Evolutionary conservation across 768 basidiomycete species (phyloP).

Genomic region (Leucosporidium scottii): DNA sequence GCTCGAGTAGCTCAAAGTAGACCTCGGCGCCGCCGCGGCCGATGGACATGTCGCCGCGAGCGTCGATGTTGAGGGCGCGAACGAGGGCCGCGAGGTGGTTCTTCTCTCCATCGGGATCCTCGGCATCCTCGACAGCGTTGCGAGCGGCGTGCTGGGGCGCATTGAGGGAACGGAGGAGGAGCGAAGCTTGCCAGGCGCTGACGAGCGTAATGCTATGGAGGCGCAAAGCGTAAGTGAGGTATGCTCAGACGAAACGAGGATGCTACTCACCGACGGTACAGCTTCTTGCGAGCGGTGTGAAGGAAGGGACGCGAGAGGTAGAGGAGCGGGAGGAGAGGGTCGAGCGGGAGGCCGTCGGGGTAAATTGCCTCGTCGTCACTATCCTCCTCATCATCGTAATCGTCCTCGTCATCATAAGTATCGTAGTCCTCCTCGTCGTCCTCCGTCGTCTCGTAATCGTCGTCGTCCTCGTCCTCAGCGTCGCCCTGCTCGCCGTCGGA

Average conservation of each 20-base stretch:
- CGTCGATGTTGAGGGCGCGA: background rate
- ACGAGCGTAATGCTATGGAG: background rate
- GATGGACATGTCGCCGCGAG: background rate
- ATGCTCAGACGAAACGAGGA: background rate
- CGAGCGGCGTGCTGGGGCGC: conserved; percentile 8
- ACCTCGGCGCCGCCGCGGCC: conserved; percentile 11
- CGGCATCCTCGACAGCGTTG: conserved; percentile 6
- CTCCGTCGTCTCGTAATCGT: conserved; percentile 5
- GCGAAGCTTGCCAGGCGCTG: conserved; percentile 6
- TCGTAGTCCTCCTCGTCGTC: conserved; percentile 5
- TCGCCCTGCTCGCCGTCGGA: conserved; percentile 1
- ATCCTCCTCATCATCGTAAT: conserved; percentile 2
- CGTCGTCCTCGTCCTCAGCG: conserved; percentile 6
- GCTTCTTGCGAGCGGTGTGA: conserved; percentile 22
- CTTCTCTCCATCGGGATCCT: background rate
- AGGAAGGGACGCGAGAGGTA: conserved; percentile 34
- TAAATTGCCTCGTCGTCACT: conserved; percentile 15
- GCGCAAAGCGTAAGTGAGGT: background rate
- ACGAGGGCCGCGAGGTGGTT: conserved; percentile 13
- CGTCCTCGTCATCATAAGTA: background rate
- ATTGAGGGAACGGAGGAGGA: conserved; percentile 20
- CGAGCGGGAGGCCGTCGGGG: conserved; percentile 32
- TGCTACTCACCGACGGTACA: conserved; percentile 26
- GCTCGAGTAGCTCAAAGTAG: conserved; percentile 10
- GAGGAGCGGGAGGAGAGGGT: conserved; percentile 33